These are phyloP conservation scores for Mucor circinelloides DNA, from an alignment of 371 early-diverging fungal genomes.

Conservation along the genomic window DNA sequence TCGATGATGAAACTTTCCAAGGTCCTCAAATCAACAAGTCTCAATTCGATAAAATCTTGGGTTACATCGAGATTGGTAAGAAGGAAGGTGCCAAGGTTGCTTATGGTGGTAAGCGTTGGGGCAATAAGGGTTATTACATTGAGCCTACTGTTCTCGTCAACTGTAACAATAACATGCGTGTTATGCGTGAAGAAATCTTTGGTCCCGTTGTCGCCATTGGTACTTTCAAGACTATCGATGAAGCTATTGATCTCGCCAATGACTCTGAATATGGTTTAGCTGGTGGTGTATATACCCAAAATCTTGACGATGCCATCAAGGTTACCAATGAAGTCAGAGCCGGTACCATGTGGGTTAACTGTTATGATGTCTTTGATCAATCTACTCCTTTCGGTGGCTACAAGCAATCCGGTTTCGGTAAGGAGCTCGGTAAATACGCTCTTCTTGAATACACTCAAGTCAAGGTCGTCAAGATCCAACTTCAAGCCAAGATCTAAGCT, in stretches of 20 bases:
- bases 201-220: slow-evolving; percentile 85
- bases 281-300: slow-evolving; percentile 78
- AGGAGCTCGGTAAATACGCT: slow-evolving; percentile 74
- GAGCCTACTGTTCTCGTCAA: slow-evolving; percentile 78
- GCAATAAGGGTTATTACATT: slow-evolving; percentile 74
- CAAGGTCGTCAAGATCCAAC: slow-evolving; percentile 61
- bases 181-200: slow-evolving; percentile 88
- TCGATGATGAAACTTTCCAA: slow-evolving; percentile 56
- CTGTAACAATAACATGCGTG: slow-evolving; percentile 61
- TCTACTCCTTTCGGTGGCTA: slow-evolving; percentile 86
- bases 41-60: slow-evolving; percentile 76
- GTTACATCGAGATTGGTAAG: slow-evolving; percentile 59
- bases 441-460: slow-evolving; percentile 67
- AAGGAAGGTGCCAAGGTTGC: slow-evolving; percentile 60
- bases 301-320: slow-evolving; percentile 59
- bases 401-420: slow-evolving; percentile 83
- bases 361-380: slow-evolving; percentile 40
- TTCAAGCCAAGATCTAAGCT: not conserved
- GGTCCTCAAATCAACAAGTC: slow-evolving; percentile 76
- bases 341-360: slow-evolving; percentile 75
- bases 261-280: slow-evolving; percentile 81
- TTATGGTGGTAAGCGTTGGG: slow-evolving; percentile 69
- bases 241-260: slow-evolving; percentile 77
- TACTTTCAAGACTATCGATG: slow-evolving; percentile 76
- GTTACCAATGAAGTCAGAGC: slow-evolving; percentile 70